Base-by-base conservation (phyloP, 306 rosid genomes). In the Gillenia trifoliata region DNA sequence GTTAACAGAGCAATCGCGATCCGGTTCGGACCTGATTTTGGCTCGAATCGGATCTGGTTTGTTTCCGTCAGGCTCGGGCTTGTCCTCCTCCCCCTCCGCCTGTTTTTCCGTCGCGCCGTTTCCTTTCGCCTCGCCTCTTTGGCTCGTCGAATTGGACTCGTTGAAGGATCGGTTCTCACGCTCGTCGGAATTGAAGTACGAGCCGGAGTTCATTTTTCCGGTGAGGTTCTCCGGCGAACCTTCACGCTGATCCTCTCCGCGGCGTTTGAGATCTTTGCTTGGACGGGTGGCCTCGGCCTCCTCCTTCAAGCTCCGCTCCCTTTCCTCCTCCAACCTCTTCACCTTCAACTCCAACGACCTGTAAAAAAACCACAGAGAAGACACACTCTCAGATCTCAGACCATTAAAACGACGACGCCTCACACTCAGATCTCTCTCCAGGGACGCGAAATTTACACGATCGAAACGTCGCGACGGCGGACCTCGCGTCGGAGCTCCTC, bases 261-360 rank as follows among this genome's bases (percentile, higher is more conserved):
- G 62, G 2, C 52, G 69, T 23, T 64, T 52, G 73, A 63, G 79
- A 78, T 80, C 25, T 40, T 77, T 29, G 26, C 45, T 60, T 63
- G 6, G 71, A 41, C 54, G 52, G 49, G 1, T 45, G 52, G 55
- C 71, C 64, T 56, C 77, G 34, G 64, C 16, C 31, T 57, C 79
- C 22, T 63, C 64, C 55, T 75, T 72, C 50, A 67, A 56, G 66
- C 83, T 67, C 33, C 70, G 77, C 30, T 82, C 79, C 33, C 88
- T 68, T 72, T 84, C 90, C 73, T 82, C 85, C 79, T 84, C 85
- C 82, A 87, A 59, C 62, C 66, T 72, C 88, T 87, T 81, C 72
- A 87, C 80, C 81, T 87, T 84, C 85, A 59, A 66, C 81, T 86
- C 86, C 88, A 86, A 81, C 72, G 86, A 84, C 90, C 90, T 87